Base-by-base conservation (phyloP, 2,329 filamentous ascomycete species). In the Leptosphaerulina australis region DNA sequence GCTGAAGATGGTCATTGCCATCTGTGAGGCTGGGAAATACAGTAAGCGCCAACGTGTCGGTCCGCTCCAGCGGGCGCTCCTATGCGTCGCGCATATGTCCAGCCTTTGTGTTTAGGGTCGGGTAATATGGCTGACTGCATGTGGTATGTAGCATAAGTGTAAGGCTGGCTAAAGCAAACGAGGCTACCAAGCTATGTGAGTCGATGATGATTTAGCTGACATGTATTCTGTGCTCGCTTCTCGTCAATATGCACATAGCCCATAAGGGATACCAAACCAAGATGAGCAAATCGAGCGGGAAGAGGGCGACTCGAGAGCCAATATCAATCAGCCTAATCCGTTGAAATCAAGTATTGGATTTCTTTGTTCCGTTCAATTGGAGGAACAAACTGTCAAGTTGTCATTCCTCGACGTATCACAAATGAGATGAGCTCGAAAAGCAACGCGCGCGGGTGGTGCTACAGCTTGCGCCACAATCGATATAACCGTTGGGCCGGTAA, bases 381-480 rank as follows among this genome's bases (percentile, higher is more conserved):
- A 22, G 18, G 11, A 18, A 17, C n/a, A 26, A 9, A 36, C 26
- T 30, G 36, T 12, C 29, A 38, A 33, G 24, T 46, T 37, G 17
- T 46, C 24, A 10, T 28, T 17, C 33, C 26, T 43, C 15, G 37
- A 46, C 48, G 48, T 51, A 51, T 51, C 48, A 51, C 48, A 51
- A 51, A 33, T 22, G 15, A 51, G 40, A 51, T 37, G 48, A 43
- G 31, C 35, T 41, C 17, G 20, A 41, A 46, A 46, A 51, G 30
- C 41, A 51, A 51, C 29, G 35, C 48, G 48, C 41, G 48, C 41
- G 41, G 36, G 36, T 51, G 36, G 51, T 59, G 53, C 34, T 35
- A 50, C 46, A 46, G 21, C 28, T 39, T 43, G 38, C 50, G 41
- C 39, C 39, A 53, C 48, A 35, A 26, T 50, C 37, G 36, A 55